Conservation (phyloP, 352 stramenopile genomes). For the Phytophthora colocasiae region DNA sequence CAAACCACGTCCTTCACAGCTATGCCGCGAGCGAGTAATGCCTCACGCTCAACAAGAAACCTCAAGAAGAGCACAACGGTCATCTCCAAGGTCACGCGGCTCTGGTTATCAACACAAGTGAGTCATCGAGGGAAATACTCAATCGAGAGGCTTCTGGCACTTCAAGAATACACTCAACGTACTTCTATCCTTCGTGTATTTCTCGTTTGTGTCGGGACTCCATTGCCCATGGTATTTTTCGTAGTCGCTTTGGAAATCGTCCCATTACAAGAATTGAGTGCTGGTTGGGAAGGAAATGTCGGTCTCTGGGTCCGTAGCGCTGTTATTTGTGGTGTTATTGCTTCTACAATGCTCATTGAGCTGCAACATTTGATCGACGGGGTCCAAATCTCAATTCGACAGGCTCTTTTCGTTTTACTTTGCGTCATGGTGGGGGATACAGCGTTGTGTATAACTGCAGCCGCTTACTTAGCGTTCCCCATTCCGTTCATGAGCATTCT, state of each 20-base stretch:
- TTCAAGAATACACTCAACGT: conserved; percentile 30
- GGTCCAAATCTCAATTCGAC: conserved; percentile 6
- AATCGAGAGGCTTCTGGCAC: conserved; percentile 37
- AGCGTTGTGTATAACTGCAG: conserved; percentile 7
- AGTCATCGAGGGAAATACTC: conserved; percentile 38
- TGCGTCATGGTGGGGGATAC: conserved; percentile 14
- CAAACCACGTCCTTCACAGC: too few species aligned
- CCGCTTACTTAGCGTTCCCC: conserved; percentile 20
- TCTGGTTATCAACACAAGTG: conserved; percentile 24
- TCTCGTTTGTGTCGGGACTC: conserved; percentile 22
- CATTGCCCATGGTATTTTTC: conserved; percentile 24
- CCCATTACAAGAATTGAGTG: conserved; percentile 16
- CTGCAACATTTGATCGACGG: conserved; percentile 19
- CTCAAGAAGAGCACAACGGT: neutral
- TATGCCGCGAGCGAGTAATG: neutral
- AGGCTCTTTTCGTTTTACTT: conserved; percentile 13
- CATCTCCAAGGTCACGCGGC: conserved; percentile 9
- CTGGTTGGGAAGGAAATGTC: conserved; percentile 21
- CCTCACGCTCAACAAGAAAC: neutral
- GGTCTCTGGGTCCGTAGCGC: conserved; percentile 24
- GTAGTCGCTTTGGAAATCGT: conserved; percentile 20
- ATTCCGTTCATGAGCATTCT: conserved; percentile 29
- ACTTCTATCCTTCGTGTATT: conserved; percentile 16
- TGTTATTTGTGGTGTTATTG: conserved; percentile 14
- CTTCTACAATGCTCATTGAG: conserved; percentile 16